Conservation (phyloP, 371 early-diverging fungal genomes). For the Paraphysoderma sedebokerense region DNA sequence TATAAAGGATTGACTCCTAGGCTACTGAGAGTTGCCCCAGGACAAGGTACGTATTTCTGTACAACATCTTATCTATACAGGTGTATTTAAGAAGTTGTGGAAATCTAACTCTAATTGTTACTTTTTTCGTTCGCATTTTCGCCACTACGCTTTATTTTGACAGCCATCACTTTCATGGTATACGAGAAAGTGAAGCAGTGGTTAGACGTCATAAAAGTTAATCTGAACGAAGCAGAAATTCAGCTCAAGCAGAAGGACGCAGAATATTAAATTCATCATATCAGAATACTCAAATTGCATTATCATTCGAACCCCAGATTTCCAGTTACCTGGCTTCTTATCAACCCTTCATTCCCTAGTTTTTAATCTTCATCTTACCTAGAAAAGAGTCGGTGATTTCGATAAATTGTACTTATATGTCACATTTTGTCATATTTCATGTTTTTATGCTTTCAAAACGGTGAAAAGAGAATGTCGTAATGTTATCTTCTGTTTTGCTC, state of each 20-base stretch:
- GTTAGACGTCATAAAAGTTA: not conserved
- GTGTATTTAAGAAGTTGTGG: not conserved
- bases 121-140: conserved; percentile 40
- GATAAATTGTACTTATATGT: too few relatives aligned
- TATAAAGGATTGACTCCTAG: conserved; percentile 93
- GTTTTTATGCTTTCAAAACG: too few relatives aligned
- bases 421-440: too few relatives aligned
- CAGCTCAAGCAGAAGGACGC: conserved; percentile 1
- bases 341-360: too few relatives aligned
- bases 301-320: too few relatives aligned
- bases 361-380: too few relatives aligned
- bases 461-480: too few relatives aligned
- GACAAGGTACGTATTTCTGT: conserved; percentile 34
- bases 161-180: conserved; percentile 73
- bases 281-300: too few relatives aligned
- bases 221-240: not conserved
- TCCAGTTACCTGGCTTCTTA: too few relatives aligned
- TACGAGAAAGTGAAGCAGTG: conserved; percentile 30
- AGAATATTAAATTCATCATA: not conserved
- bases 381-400: too few relatives aligned
- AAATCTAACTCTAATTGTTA: not conserved
- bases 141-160: too few relatives aligned
- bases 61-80: conserved; percentile 16
- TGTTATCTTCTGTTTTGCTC: too few relatives aligned
- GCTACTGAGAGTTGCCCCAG: conserved; percentile 56